phyloP scores from a whole-genome alignment of 176 grass and related monocot genomes.

The Tillandsia leiboldiana region DNA sequence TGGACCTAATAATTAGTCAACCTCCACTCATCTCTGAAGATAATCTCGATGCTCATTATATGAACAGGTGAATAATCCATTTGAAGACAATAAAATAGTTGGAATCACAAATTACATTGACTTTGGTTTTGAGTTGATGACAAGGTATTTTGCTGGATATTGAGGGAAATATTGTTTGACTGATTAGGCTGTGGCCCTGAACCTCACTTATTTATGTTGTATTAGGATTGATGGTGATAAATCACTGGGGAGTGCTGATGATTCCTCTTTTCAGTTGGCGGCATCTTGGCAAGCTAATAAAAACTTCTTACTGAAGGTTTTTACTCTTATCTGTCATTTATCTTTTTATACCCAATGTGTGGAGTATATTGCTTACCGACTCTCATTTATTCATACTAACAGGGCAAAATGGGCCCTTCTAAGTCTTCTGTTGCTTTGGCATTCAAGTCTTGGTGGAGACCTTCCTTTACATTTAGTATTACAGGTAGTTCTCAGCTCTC shows the following conservation, averaged over 20 bases:
- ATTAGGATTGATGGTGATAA: constrained; percentile 56
- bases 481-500: constrained; percentile 34
- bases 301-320: constrained; percentile 85
- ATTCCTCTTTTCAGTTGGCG: constrained; percentile 69
- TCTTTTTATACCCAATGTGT: neutral
- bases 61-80: constrained; percentile 79
- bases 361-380: neutral
- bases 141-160: constrained; percentile 37
- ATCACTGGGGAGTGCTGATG: constrained; percentile 25
- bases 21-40: neutral
- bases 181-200: too few species aligned
- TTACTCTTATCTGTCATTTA: constrained; percentile 14
- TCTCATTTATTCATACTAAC: constrained; percentile 7
- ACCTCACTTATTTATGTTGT: neutral
- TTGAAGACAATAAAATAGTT: constrained; percentile 83
- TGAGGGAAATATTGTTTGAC: neutral
- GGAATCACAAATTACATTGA: constrained; percentile 98
- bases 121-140: constrained; percentile 71
- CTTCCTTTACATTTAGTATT: constrained; percentile 78
- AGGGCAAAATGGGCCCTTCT: constrained; percentile 80
- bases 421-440: constrained; percentile 65
- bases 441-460: constrained; percentile 98
- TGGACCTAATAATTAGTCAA: neutral
- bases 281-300: constrained; percentile 98
- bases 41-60: constrained; percentile 7